Evolutionary conservation across 1,284 basidiomycete genomes (phyloP).

Genomic region (Bjerkandera adusta): DNA sequence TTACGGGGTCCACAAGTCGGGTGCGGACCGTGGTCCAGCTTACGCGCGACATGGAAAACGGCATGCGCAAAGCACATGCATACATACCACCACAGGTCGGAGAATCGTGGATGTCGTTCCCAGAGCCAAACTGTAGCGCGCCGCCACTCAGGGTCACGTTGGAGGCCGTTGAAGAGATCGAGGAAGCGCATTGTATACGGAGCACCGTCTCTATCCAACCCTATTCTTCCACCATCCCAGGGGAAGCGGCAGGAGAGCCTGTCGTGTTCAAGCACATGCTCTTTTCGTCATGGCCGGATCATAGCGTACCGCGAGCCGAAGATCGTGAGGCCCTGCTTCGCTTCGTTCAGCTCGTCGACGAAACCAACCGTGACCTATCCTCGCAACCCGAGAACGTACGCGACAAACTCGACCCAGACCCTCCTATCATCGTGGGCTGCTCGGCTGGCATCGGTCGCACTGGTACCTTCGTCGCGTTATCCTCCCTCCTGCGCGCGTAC

Average conservation of each 20-base stretch:
- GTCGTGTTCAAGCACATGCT: conserved; percentile 69
- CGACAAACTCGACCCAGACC: conserved; percentile 43
- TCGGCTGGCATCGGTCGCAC: conserved; percentile 91
- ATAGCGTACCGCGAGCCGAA: conserved; percentile 64
- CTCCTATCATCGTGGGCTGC: conserved; percentile 82
- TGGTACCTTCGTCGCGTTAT: conserved; percentile 81
- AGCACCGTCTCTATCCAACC: conserved; percentile 46
- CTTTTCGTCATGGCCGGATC: conserved; percentile 81
- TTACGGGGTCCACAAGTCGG: conserved; percentile 30
- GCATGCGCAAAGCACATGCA: conserved; percentile 66
- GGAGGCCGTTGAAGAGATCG: conserved; percentile 38
- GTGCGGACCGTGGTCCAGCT: conserved; percentile 79
- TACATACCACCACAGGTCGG: conserved; percentile 70
- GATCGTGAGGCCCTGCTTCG: conserved; percentile 55
- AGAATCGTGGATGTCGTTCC: conserved; percentile 46
- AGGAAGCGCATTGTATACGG: conserved; percentile 58
- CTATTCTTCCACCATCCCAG: conserved; percentile 17
- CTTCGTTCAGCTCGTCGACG: conserved; percentile 64
- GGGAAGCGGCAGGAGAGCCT: conserved; percentile 25
- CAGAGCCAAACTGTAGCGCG: conserved; percentile 40
- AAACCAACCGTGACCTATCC: conserved; percentile 49
- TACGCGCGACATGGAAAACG: conserved; percentile 64
- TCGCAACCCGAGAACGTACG: conserved; percentile 25
- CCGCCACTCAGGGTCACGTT: conserved; percentile 56
- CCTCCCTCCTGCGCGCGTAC: conserved; percentile 64